These are phyloP conservation scores for Ceratonia siliqua DNA, from an alignment of 306 rosid genomes.

Conservation along the genomic window DNA sequence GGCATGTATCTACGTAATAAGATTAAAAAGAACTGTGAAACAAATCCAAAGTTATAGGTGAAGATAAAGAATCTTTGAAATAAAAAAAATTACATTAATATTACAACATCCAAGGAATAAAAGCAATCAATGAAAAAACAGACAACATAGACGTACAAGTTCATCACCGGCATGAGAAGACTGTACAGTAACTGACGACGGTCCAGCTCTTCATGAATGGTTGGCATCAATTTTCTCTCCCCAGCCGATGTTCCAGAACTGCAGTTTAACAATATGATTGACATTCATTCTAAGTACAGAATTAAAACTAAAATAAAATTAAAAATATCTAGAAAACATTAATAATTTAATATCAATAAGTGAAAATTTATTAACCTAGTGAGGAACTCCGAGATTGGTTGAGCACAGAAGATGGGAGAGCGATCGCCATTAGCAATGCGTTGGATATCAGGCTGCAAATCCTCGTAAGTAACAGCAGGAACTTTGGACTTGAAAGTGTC, in stretches of 20 bases:
- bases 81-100: background rate
- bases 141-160: slow-evolving; percentile 45
- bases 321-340: no score
- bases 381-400: slow-evolving; percentile 86
- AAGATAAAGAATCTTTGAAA: no score
- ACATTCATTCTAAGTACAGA: background rate
- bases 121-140: background rate
- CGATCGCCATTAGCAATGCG: slow-evolving; percentile 89
- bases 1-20: slow-evolving; percentile 56
- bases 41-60: background rate
- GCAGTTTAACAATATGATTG: slow-evolving; percentile 8
- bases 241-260: slow-evolving; percentile 99
- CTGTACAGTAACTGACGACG: slow-evolving; percentile 80
- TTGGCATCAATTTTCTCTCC: slow-evolving; percentile 87
- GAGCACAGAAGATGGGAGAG: slow-evolving; percentile 67
- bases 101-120: background rate
- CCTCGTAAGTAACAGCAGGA: slow-evolving; percentile 77
- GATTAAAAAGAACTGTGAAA: background rate
- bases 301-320: background rate
- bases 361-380: slow-evolving; percentile 56
- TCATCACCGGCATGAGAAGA: slow-evolving; percentile 91
- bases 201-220: slow-evolving; percentile 72
- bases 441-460: slow-evolving; percentile 73
- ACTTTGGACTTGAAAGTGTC: slow-evolving; percentile 66
- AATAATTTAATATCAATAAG: no score